Evolutionary conservation across 306 rosid species (phyloP).

Genomic region (Trifolium pratense): DNA sequence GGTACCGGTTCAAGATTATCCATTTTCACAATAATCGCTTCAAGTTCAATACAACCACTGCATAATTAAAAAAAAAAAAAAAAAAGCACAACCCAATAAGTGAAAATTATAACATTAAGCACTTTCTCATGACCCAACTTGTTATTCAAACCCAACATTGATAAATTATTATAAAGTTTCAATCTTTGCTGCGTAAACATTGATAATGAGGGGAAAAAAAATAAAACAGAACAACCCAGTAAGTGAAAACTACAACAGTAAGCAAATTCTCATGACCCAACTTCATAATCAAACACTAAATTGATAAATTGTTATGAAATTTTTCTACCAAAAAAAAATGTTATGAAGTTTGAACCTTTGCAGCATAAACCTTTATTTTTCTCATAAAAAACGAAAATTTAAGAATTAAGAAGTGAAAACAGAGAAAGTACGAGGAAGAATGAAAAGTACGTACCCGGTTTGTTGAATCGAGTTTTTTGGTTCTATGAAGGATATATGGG

Average conservation of each 20-base stretch:
- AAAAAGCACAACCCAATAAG: conserved; percentile 14
- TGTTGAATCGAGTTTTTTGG: conserved; percentile 13
- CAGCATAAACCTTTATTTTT: neutral
- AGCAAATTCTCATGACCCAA: conserved; percentile 28
- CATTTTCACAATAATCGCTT: conserved; percentile 48
- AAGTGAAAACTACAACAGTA: conserved; percentile 32
- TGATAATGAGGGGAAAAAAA: no score
- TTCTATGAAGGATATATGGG: neutral
- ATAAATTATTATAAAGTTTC: conserved; percentile 31
- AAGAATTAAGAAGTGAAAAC: neutral
- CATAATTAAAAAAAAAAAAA: neutral
- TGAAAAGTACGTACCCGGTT: conserved; percentile 58
- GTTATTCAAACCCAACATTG: neutral
- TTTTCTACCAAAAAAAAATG: no score
- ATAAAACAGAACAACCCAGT: conserved; percentile 21
- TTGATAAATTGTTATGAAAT: conserved; percentile 24
- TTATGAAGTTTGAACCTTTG: conserved; percentile 22
- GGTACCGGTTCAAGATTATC: conserved; percentile 67
- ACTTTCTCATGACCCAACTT: conserved; percentile 27
- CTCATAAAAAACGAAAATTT: neutral
- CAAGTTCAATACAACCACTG: conserved; percentile 34
- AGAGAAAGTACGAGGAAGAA: neutral
- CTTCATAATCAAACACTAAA: neutral
- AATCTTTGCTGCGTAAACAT: neutral
- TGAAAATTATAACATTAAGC: conserved; percentile 30